Evolutionary conservation across 2,329 filamentous ascomycete species (phyloP).

Genomic region (Leptographium lundbergii): DNA sequence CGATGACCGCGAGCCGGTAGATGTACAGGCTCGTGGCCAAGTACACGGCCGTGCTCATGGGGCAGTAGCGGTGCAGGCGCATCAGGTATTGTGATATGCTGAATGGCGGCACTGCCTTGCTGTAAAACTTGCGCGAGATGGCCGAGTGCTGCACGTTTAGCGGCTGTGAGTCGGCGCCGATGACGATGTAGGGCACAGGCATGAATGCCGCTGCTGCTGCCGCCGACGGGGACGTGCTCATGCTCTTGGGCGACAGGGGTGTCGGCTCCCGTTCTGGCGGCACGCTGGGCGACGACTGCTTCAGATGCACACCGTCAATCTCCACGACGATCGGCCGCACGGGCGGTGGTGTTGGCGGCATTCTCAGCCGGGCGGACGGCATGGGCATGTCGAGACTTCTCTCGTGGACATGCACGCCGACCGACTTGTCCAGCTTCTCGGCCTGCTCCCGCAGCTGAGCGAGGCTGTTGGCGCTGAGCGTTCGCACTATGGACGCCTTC

Average conservation of each 20-base stretch:
- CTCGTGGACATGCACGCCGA: background rate
- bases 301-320: slow-evolving; percentile 43
- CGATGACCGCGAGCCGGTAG: slow-evolving; percentile 64
- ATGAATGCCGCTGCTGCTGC: slow-evolving; percentile 1
- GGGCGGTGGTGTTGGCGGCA: slow-evolving; percentile 12
- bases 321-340: slow-evolving; percentile 8
- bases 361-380: slow-evolving; percentile 6
- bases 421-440: slow-evolving; percentile 18
- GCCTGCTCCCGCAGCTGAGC: slow-evolving; percentile 30
- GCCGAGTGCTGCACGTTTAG: slow-evolving; percentile 69
- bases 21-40: slow-evolving; percentile 83
- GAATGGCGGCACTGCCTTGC: slow-evolving; percentile 74
- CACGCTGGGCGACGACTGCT: slow-evolving; percentile 11
- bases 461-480: slow-evolving; percentile 43
- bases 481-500: slow-evolving; percentile 46
- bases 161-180: slow-evolving; percentile 59
- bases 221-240: background rate
- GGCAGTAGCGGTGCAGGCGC: slow-evolving; percentile 81
- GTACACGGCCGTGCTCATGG: slow-evolving; percentile 88
- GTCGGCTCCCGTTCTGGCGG: slow-evolving; percentile 16
- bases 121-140: slow-evolving; percentile 88
- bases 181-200: slow-evolving; percentile 43
- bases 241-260: slow-evolving; percentile 26
- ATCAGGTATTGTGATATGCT: slow-evolving; percentile 72
- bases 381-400: background rate